A percentile compares a stretch with the other conserved stretches of the same genome.
phyloP scores from a whole-genome alignment of 148 eudicot genomes.

The Nyssa sinensis region DNA sequence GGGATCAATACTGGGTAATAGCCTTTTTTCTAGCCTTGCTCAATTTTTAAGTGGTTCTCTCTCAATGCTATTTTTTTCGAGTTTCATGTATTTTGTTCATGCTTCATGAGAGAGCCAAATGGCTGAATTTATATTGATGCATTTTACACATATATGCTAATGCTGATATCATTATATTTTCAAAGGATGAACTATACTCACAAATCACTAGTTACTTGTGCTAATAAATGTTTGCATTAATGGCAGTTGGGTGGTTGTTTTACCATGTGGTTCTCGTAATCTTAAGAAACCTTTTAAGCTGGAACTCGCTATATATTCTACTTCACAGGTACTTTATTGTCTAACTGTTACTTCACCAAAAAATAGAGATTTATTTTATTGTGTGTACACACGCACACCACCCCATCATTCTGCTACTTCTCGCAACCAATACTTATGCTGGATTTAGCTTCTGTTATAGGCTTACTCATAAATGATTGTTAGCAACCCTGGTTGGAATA shows the following conservation, averaged over 20 bases:
- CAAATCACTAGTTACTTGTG: neutral
- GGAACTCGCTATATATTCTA: conserved; percentile 81
- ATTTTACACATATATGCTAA: conserved; percentile 1
- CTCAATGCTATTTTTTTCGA: no score
- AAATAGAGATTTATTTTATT: neutral
- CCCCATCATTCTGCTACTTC: neutral
- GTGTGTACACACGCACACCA: no score
- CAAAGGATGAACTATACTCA: neutral
- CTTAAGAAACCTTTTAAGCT: conserved; percentile 73
- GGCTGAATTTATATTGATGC: neutral
- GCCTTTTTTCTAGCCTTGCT: neutral
- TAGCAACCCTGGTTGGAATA: neutral
- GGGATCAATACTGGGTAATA: no score
- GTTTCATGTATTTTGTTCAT: no score
- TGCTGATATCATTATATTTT: conserved; percentile 1
- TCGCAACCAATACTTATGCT: neutral
- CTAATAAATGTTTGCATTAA: neutral
- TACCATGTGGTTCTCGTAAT: conserved; percentile 84
- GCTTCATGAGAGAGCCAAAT: neutral
- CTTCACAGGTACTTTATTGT: conserved; percentile 54
- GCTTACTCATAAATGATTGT: neutral
- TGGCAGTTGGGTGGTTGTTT: conserved; percentile 84
- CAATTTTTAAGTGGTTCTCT: neutral
- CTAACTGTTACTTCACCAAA: neutral
- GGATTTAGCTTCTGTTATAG: neutral